Evolutionary conservation across 2,329 filamentous ascomycete species (phyloP), one percentile per base, ranked within the genome.

Genomic region (Akanthomyces muscarius): DNA sequence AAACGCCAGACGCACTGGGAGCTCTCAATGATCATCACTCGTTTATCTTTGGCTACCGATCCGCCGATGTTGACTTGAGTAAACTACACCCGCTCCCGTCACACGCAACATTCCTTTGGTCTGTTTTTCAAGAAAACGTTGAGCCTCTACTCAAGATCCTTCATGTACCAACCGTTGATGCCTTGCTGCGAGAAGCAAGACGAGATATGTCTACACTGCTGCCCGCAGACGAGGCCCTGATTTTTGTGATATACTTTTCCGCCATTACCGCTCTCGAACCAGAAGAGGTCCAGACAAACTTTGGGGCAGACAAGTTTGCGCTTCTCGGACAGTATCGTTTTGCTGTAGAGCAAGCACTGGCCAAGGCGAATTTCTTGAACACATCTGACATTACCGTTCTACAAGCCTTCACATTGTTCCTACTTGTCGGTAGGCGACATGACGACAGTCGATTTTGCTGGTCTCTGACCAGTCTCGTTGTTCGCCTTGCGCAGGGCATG

Each of bases 1-100:
- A 78, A 68, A 71, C 80, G 63, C 67, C 77, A 33, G 70, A 74
- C 25, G 69, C 72, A 5, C 52, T 66, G 5, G 70, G 72, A 6
- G 67, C 72, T 5, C 61, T 71, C 3, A 66, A 76, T n/a, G 83
- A 86, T 64, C 87, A 91, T 66, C 88, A 92, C 61, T 83, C 84
- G 28, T 93, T 91, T 71, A 80, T 92, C 30, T 83, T 92, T 66
- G 89, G 89, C 8, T 90, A 90, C 71, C 86, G 84, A 65, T 91
- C 89, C 1, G 81, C 83, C n/a, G 85, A 84, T 66, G 86, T 91
- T 30, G 84, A 92, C 67, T 76, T 92, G 66, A 76, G 81, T 21
- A 78, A 81, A 48, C 76, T 89, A 16, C 89, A 91, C 68, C 89
- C 89, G 1, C 70, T 86, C 0, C 82, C 86, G 0, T 85, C 85